Evolutionary conservation across 139 green algal species (phyloP), one percentile per base, ranked within the genome.

Genomic region (Coelastrella sp.): DNA sequence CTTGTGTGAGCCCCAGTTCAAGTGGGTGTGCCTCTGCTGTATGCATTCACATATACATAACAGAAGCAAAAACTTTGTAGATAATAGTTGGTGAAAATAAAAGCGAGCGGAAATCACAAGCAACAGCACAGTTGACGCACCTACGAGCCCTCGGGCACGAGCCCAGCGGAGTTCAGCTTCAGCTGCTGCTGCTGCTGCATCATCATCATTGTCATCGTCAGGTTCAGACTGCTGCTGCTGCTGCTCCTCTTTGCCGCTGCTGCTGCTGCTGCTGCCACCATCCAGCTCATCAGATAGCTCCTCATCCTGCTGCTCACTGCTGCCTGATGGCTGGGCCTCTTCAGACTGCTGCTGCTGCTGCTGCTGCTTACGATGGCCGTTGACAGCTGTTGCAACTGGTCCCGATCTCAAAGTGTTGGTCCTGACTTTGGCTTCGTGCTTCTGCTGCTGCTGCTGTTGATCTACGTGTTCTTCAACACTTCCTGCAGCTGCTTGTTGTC

Each of bases 101-200:
- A n/a, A n/a, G 32, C 32, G 32, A 47, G 32, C 32, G 32, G 32
- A 1, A 0, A 80, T 74, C 19, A n/a, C 10, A 22, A 47, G 13
- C 78, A 59, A 22, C 22, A n/a, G 23, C 14, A 32, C 61, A 71
- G 61, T 71, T 13, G 61, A 13, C 61, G 22, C 73, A 93, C 92
- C 83, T 77, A 94, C 75, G 64, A 95, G 89, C 59, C 92, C 92
- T 17, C 95, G 86, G 20, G 95, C 93, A 5, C 95, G 95, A 0
- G 94, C 93, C 94, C 95, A 98, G 7, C 96, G 93, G 83, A 93
- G 59, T 17, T 57, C 76, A 83, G 79, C 92, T 79, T 83, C 82
- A 61, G 66, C 85, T 20, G 71, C 81, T 64, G 81, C 81, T 19
- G 11, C 76, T 65, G 76, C 76, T 61, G 3, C 47, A 14, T 6